Percentiles rank a stretch among this genome's conserved stretches.
Evolutionary conservation across 192 early-diverging fungal species (phyloP).

Genomic region (Coemansia aciculifera): DNA sequence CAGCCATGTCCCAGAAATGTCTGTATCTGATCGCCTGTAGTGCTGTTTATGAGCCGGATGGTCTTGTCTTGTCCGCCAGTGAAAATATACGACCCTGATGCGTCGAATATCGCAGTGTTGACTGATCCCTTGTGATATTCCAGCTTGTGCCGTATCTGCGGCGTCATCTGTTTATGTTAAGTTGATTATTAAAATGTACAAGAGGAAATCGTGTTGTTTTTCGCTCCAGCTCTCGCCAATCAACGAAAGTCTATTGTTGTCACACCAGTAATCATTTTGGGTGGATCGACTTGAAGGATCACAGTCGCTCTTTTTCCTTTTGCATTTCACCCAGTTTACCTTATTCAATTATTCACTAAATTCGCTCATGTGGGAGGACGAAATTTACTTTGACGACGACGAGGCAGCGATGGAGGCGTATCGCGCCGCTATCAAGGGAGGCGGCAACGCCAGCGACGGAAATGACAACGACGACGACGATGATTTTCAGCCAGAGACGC

Average conservation of each 20-base stretch:
- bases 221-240: not conserved
- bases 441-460: constrained; percentile 13
- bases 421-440: constrained; percentile 18
- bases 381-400: constrained; percentile 49
- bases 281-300: not conserved
- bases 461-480: constrained; percentile 23
- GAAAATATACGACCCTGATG: constrained; percentile 76
- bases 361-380: constrained; percentile 46
- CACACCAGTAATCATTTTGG: not conserved
- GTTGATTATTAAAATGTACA: not conserved
- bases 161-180: constrained; percentile 9
- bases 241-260: not conserved
- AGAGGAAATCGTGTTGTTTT: not conserved
- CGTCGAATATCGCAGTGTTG: constrained; percentile 66
- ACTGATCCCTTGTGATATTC: constrained; percentile 69
- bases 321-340: not conserved
- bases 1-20: constrained; percentile 85
- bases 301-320: not conserved
- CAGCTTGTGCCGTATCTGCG: constrained; percentile 46
- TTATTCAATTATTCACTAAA: not conserved
- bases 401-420: constrained; percentile 53
- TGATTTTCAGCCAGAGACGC: constrained; percentile 36
- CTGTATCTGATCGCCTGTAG: constrained; percentile 68
- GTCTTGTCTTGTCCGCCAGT: constrained; percentile 78
- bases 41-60: constrained; percentile 70